Conservation (phyloP, 2,329 filamentous ascomycete species). For the Venturia aucupariae region DNA sequence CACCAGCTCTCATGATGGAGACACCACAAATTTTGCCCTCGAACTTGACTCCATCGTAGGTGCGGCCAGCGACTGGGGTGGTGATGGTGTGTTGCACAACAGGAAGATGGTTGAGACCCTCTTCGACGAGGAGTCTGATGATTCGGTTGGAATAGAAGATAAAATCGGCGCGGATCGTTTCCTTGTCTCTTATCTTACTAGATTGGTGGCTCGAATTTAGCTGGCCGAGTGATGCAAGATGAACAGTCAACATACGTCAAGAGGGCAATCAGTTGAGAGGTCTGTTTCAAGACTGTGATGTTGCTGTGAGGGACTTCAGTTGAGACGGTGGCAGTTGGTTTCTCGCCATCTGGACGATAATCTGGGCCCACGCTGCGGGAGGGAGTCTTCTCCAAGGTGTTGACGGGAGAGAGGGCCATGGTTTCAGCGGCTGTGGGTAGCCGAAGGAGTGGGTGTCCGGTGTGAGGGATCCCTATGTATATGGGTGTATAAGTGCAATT, state of each 20-base stretch:
- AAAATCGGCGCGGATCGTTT: conserved; percentile 87
- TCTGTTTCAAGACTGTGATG: conserved; percentile 83
- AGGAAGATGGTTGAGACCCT: conserved; percentile 92
- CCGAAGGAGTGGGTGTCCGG: background rate
- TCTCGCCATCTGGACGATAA: conserved; percentile 67
- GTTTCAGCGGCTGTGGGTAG: background rate
- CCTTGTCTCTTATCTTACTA: conserved; percentile 90
- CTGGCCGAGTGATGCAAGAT: background rate
- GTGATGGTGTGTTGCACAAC: conserved; percentile 82
- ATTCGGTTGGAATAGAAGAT: conserved; percentile 99
- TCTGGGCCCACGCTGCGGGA: conserved; percentile 55
- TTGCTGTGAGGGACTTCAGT: conserved; percentile 73
- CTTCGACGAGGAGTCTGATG: conserved; percentile 90
- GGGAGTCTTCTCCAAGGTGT: conserved; percentile 10
- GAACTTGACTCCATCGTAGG: conserved; percentile 86
- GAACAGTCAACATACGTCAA: conserved; percentile 65
- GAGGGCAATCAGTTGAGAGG: conserved; percentile 91
- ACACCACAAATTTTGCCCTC: conserved; percentile 98
- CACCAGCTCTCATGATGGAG: conserved; percentile 94
- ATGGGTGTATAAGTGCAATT: background rate
- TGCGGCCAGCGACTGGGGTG: conserved; percentile 71
- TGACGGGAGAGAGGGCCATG: background rate
- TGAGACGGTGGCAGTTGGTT: conserved; percentile 82
- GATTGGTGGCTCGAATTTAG: background rate
- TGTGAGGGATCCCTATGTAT: background rate